Percentiles rank a stretch among this genome's conserved stretches.
These are phyloP conservation scores for Tolypocladium pustulatum DNA, from an alignment of 2,329 filamentous ascomycete species.

Conservation along the genomic window DNA sequence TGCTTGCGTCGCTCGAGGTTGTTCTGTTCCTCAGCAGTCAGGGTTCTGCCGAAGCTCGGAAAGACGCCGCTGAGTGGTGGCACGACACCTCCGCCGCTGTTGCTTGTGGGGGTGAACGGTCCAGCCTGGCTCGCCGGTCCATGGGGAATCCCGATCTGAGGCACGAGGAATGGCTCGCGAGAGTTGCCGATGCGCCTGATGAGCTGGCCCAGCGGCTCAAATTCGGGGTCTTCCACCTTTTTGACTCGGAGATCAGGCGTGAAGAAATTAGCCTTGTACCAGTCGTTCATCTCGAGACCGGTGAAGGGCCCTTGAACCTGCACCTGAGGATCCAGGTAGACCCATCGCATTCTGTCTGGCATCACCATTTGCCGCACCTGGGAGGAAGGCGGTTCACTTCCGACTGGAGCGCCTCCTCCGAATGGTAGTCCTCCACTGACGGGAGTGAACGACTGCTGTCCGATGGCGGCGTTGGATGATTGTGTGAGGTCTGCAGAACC, in stretches of 20 bases:
- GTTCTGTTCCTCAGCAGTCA: conserved; percentile 97
- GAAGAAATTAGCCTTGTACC: conserved; percentile 99
- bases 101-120: conserved; percentile 36
- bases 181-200: conserved; percentile 96
- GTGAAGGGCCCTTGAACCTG: conserved; percentile 91
- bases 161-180: conserved; percentile 91
- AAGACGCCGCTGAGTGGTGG: conserved; percentile 91
- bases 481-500: conserved; percentile 26
- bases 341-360: conserved; percentile 98
- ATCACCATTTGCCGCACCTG: conserved; percentile 92
- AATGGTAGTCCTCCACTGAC: conserved; percentile 23
- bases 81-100: conserved; percentile 52
- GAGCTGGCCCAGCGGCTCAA: conserved; percentile 88
- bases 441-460: conserved; percentile 24
- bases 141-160: conserved; percentile 91
- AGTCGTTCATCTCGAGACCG: conserved; percentile 97
- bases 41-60: conserved; percentile 88
- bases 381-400: conserved; percentile 43
- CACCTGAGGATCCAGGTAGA: conserved; percentile 90
- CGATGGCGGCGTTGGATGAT: conserved; percentile 19
- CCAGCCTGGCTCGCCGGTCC: conserved; percentile 53
- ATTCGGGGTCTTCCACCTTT: conserved; percentile 86
- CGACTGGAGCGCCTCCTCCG: conserved; percentile 20
- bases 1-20: conserved; percentile 93
- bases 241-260: conserved; percentile 89